These are phyloP conservation scores for Sesbania bispinosa DNA, from an alignment of 306 rosid genomes.

Conservation along the genomic window DNA sequence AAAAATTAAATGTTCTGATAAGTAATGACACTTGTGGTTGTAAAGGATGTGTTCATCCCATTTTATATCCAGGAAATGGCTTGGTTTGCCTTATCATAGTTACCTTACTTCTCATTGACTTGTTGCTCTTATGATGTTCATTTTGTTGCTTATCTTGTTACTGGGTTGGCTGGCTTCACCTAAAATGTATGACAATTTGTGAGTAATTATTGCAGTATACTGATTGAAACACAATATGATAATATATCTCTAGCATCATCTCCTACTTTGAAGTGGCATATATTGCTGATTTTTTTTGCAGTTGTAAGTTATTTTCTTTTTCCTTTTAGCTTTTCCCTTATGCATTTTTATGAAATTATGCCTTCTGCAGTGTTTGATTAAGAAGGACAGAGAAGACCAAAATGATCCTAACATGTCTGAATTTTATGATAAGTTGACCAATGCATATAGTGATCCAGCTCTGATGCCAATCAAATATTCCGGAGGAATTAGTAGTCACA, in stretches of 20 bases:
- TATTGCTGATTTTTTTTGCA: background rate
- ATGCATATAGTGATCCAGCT: conserved; percentile 67
- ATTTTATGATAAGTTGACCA: conserved; percentile 48
- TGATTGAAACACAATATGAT: background rate
- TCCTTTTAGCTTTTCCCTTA: background rate
- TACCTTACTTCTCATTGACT: too few species aligned
- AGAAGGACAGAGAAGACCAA: conserved; percentile 64
- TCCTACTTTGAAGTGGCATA: background rate
- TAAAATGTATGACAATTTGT: background rate
- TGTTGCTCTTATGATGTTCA: too few species aligned
- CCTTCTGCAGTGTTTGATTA: conserved; percentile 60
- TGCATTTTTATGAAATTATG: conserved; percentile 18
- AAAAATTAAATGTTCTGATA: too few species aligned
- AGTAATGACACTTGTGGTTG: too few species aligned
- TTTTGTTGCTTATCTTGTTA: too few species aligned
- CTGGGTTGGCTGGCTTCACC: background rate
- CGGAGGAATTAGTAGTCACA: conserved; percentile 24
- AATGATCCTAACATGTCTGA: conserved; percentile 43
- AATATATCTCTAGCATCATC: background rate
- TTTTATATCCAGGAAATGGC: too few species aligned
- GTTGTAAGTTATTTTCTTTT: background rate
- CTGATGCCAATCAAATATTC: conserved; percentile 44
- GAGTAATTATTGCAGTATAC: background rate
- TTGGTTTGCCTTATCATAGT: background rate
- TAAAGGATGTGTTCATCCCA: too few species aligned